Base-by-base conservation (phyloP, 192 early-diverging fungal genomes). In the Tieghemiomyces parasiticus region DNA sequence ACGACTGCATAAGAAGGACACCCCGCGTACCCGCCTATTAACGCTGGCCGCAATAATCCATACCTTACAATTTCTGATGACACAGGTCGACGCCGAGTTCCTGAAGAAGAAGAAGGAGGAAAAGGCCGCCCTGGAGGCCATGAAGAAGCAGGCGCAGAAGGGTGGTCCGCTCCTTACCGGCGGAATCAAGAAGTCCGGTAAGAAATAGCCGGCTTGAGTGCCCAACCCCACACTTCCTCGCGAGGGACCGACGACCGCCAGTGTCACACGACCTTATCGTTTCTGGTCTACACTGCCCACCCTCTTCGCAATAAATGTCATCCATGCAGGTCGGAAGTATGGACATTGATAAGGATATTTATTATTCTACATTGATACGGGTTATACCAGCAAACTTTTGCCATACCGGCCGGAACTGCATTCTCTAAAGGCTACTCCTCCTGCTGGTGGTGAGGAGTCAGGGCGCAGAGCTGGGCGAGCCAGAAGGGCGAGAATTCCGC, bases 51-150 rank as follows among this genome's bases (percentile, higher is more conserved):
- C n/a, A n/a, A n/a, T n/a, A n/a, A n/a, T n/a, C n/a, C n/a, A n/a
- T n/a, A n/a, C n/a, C n/a, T n/a, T n/a, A n/a, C n/a, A n/a, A n/a
- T n/a, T n/a, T n/a, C n/a, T n/a, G n/a, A n/a, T n/a, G n/a, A n/a
- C n/a, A n/a, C n/a, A n/a, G n/a, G n/a, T n/a, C n/a, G n/a, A n/a
- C n/a, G n/a, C n/a, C 6, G 38, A 42, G 16, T 89, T 86, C 81
- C 82, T 85, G 72, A 71, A 81, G 69, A 86, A 87, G 76, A 79
- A 83, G 68, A 79, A 78, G 71, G 88, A 90, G 66, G 84, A 88
- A 67, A 64, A 71, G 60, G 77, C 77, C 64, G 86, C 83, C 79
- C 65, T 90, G 31, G 88, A 89, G 79, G 83, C 78, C 59, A 73
- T 88, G 71, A 72, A 81, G 56, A 63, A 68, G 35, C 80, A 85